Evolutionary conservation across 1,284 basidiomycete species (phyloP).

Genomic region (Takashimella koratensis): DNA sequence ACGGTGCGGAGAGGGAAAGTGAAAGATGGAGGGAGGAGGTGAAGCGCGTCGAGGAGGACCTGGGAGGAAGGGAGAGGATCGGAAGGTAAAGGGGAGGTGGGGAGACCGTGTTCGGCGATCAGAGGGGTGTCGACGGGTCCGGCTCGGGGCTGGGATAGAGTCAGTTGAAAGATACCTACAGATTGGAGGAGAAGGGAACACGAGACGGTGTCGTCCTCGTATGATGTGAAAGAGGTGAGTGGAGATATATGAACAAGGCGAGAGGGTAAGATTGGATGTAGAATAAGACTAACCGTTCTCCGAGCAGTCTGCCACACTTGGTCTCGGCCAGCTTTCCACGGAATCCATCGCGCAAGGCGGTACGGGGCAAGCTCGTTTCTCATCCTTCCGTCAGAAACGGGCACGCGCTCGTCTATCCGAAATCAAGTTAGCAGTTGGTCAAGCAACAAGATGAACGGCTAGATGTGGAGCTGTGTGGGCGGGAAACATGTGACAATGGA

Average conservation of each 20-base stretch:
- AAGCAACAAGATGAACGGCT: no score
- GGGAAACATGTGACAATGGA: neutral
- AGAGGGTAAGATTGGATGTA: neutral
- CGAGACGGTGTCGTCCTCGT: neutral
- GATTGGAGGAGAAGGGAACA: neutral
- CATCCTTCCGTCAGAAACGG: conserved; percentile 33
- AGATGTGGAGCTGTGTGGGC: conserved; percentile 33
- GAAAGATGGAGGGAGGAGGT: conserved; percentile 22
- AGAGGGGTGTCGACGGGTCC: conserved; percentile 4
- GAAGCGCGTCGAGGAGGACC: conserved; percentile 21
- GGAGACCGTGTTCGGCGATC: neutral
- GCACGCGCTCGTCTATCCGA: conserved; percentile 48
- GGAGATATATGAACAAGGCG: no score
- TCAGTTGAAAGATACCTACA: neutral
- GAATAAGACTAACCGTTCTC: neutral
- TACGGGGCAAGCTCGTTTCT: conserved; percentile 33
- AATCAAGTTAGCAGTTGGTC: conserved; percentile 20
- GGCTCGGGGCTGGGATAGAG: conserved; percentile 1
- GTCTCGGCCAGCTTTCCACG: conserved; percentile 17
- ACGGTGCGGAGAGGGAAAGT: conserved; percentile 31
- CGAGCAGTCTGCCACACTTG: neutral
- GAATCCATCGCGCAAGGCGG: conserved; percentile 30
- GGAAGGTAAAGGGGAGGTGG: neutral
- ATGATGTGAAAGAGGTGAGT: neutral
- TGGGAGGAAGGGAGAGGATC: conserved; percentile 14